Evolutionary conservation across 495 filamentous ascomycete genomes (phyloP), one percentile per base, ranked within the genome.

Genomic region (Aspergillus bertholletiae): DNA sequence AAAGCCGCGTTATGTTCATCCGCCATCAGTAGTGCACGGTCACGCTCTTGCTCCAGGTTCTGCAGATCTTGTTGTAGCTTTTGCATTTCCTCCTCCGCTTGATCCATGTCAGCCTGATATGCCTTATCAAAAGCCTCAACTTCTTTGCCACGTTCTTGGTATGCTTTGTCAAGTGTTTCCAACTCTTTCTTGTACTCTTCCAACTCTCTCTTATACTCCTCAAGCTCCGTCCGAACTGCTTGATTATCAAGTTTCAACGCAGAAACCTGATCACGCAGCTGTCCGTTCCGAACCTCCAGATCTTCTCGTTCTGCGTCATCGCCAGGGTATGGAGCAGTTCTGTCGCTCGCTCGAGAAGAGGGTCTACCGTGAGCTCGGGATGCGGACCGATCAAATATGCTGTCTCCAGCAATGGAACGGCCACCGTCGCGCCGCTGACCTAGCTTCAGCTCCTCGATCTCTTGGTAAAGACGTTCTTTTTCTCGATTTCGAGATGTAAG

Each of bases 371-470:
- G 84, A 7, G 88, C 85, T 26, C 93, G 85, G 12, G 94, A 97
- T 18, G 89, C 92, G 5, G 93, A 96, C 18, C 94, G 85, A 51
- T 97, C 94, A 40, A 96, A 83, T 50, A 96, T 88, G 62, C 91
- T 95, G 55, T 98, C 94, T 15, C 92, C 88, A 8, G 92, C 84
- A 15, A 92, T 68, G 2, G 84, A 87, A 39, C 80, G 76, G 30
- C 68, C 71, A 24, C 74, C 77, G 56, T 87, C 86, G 44, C 87
- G 83, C 13, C 90, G 84, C 56, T 90, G 85, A 3, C 85, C 83
- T 54, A 97, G 81, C 65, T 97, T 98, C 46, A 97, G 80, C 50
- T 96, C 91, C 72, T 98, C 94, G 41, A 97, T 98, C 64, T 98
- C 94, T 55, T 96, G 89, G 64, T 97, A 95, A 15, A 98, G 78